phyloP scores from a whole-genome alignment of 768 basidiomycete genomes.

The Tremella fuciformis region DNA sequence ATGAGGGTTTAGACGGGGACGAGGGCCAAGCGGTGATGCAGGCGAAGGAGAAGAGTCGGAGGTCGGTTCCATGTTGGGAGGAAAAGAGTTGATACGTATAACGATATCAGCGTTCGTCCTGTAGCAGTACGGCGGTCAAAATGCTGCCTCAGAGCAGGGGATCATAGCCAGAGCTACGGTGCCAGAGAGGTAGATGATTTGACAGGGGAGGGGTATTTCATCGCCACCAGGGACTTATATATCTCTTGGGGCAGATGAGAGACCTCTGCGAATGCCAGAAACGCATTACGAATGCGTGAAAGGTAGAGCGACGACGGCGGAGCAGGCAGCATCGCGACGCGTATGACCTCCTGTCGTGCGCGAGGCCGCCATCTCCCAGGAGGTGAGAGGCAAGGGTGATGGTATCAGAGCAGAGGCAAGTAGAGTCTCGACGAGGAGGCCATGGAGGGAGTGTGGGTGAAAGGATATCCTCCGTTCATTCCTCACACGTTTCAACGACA shows the following conservation, averaged over 20 bases:
- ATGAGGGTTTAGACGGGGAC: conserved; percentile 10
- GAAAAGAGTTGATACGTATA: background rate
- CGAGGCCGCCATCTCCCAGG: background rate
- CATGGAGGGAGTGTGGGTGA: too few species aligned
- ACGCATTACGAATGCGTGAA: too few species aligned
- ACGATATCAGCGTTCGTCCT: background rate
- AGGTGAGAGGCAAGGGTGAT: background rate
- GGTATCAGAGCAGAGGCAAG: background rate
- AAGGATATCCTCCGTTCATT: too few species aligned
- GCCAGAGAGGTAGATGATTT: too few species aligned
- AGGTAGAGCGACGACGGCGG: conserved; percentile 28
- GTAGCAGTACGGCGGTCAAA: too few species aligned
- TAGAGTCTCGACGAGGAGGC: background rate
- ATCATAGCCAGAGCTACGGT: too few species aligned
- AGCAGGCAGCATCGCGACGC: background rate
- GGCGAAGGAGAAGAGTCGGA: background rate
- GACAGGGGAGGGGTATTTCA: too few species aligned
- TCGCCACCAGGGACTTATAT: too few species aligned
- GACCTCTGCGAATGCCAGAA: too few species aligned
- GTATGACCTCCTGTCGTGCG: background rate
- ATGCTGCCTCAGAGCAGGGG: too few species aligned
- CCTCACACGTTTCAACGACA: too few species aligned
- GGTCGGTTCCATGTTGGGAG: background rate
- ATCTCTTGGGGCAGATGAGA: too few species aligned
- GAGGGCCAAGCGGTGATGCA: conserved; percentile 9